Evolutionary conservation across 2,329 filamentous ascomycete genomes (phyloP).

Genomic region (Sordariomycetes sp.): DNA sequence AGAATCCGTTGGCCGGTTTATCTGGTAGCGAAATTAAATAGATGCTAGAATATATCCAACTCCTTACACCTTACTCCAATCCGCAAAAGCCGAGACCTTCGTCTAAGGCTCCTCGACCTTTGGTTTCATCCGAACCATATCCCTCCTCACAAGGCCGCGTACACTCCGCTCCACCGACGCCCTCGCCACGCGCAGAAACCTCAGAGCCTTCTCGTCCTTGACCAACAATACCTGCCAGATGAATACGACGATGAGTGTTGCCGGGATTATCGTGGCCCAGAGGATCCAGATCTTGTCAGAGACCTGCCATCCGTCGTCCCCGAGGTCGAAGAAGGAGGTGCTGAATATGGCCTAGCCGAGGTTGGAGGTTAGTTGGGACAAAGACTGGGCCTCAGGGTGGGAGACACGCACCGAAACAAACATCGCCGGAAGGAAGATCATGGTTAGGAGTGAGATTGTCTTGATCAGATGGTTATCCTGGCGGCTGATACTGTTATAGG

Average conservation of each 20-base stretch:
- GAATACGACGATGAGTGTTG: neutral
- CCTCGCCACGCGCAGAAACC: neutral
- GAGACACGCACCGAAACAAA: constrained; percentile 3
- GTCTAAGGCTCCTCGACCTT: neutral
- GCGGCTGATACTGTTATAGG: neutral
- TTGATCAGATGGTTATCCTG: constrained; percentile 2
- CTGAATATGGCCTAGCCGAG: neutral
- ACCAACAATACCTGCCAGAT: neutral
- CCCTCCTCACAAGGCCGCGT: neutral
- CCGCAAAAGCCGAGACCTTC: neutral
- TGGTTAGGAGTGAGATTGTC: constrained; percentile 1
- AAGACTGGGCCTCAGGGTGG: too few relatives aligned
- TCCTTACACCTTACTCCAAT: neutral
- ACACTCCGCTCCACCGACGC: neutral
- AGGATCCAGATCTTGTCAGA: neutral
- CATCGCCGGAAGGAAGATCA: constrained; percentile 2
- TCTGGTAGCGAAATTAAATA: neutral
- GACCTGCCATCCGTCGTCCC: neutral
- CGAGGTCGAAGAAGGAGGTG: neutral
- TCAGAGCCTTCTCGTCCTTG: neutral
- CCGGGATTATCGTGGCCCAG: neutral
- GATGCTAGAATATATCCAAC: neutral
- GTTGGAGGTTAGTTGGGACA: neutral
- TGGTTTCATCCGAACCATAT: neutral
- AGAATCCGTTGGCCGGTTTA: neutral